Base-by-base conservation (phyloP, 176 grass and related monocot genomes). In the Oropetium thomaeum region DNA sequence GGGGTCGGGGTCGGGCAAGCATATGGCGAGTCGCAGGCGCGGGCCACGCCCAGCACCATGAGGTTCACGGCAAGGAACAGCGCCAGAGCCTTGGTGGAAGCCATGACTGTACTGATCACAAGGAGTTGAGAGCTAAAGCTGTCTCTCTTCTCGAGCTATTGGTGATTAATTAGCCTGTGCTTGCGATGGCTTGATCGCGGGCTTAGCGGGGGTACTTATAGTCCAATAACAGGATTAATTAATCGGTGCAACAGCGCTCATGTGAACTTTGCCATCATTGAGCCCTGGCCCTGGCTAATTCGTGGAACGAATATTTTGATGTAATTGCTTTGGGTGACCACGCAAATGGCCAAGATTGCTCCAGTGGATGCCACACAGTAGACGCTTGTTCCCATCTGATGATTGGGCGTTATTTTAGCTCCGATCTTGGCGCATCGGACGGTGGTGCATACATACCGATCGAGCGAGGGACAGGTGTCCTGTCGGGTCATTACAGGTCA, bases 1-100 rank as follows among this genome's bases (percentile, higher is more conserved):
- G 73, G 33, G 25, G 65, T 52, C 10, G 71, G 73, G 30, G 51
- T 73, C 57, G 43, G 43, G 79, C 76, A 80, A n/a, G 3, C 20
- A 7, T 37, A 70, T n/a, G 34, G 16, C 37, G 65, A 25, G 57
- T 4, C 9, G 52, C 53, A 85, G 20, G 59, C 61, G 51, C 49
- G 76, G 11, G 58, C 75, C 12, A 80, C 42, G 13, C 55, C 79
- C 51, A 80, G 43, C 34, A 58, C 67, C 17, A 82, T 62, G 12
- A 62, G 69, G 82, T 70, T 80, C 32, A 85, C 71, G 39, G 62
- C 71, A 19, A 75, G 80, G 80, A 82, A 75, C 10, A 82, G 70
- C 7, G n/a, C 80, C 1, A 82, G 65, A 9, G 62, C 62, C 80
- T 67, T 82, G 70, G 70, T 82, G 70, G 70, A 82, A 22, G 71